A percentile compares a stretch with the other conserved stretches of the same genome.
phyloP scores from a whole-genome alignment of 768 basidiomycete species.

The Pluteus cervinus region DNA sequence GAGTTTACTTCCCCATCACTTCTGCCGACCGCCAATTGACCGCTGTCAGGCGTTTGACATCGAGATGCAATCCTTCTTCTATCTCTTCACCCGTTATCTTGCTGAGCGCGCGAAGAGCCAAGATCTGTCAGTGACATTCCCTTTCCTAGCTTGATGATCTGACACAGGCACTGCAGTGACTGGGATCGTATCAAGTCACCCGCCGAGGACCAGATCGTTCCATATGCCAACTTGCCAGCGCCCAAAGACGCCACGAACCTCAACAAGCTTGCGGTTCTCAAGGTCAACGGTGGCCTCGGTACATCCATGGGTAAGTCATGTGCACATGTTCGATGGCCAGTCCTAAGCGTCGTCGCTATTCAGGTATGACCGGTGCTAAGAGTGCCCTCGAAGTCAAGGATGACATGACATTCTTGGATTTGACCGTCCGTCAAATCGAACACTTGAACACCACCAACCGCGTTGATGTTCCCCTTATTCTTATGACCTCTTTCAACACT shows the following conservation, averaged over 20 bases:
- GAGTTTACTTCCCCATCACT: slow-evolving; percentile 6
- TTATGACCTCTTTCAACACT: slow-evolving; percentile 99
- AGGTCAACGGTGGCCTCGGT: slow-evolving; percentile 91
- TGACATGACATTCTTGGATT: slow-evolving; percentile 96
- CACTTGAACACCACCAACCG: slow-evolving; percentile 82
- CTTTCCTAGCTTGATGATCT: slow-evolving; percentile 4
- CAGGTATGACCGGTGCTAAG: slow-evolving; percentile 84
- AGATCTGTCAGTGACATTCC: slow-evolving; percentile 61
- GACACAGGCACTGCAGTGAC: slow-evolving; percentile 40
- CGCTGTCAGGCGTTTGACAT: slow-evolving; percentile 75
- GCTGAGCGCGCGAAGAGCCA: slow-evolving; percentile 80
- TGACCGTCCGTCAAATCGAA: slow-evolving; percentile 92
- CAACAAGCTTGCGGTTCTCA: slow-evolving; percentile 92
- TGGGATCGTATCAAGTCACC: slow-evolving; percentile 91
- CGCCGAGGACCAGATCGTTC: slow-evolving; percentile 77
- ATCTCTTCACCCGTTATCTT: slow-evolving; percentile 93
- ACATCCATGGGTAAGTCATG: slow-evolving; percentile 74
- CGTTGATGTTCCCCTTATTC: slow-evolving; percentile 92
- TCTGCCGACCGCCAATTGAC: slow-evolving; percentile 13
- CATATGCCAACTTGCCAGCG: slow-evolving; percentile 68
- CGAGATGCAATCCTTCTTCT: slow-evolving; percentile 96
- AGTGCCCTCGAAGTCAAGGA: slow-evolving; percentile 94
- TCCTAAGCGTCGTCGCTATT: slow-evolving; percentile 6
- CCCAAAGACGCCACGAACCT: slow-evolving; percentile 58
- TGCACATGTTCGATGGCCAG: neutral